Base-by-base conservation (phyloP, 2,329 filamentous ascomycete genomes). In the Colletotrichum musicola region DNA sequence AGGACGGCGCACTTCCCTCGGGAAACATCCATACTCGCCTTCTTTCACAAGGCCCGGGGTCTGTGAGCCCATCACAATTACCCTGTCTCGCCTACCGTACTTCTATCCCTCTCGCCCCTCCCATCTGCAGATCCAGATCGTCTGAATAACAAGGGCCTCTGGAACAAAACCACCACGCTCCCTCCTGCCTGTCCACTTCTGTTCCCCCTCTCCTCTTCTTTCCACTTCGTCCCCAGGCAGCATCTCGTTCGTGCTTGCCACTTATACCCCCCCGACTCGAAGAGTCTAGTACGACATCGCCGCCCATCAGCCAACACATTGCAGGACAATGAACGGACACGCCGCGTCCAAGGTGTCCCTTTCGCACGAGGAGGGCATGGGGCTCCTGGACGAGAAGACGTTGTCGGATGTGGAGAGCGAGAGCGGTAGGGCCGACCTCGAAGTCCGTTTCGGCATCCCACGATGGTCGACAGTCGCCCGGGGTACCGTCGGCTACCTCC, bases 341-440 rank as follows among this genome's bases (percentile, higher is more conserved):
- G 77, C 77, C 65, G 70, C 75, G 22, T 77, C 76, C n/a, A 76
- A 74, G 57, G 73, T 75, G 68, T 77, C 78, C 40, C 75, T 78
- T 69, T 77, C 77, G 58, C 68, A 80, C 59, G 82, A 85, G 75
- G 84, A 86, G 77, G 84, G 81, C 72, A 75, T 81, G 62, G 76
- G 77, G 14, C 76, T 86, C 40, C 75, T 85, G 38, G 81, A 85
- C n/a, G 81, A 84, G 60, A 81, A 79, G 68, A 77, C 78, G 16
- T 62, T 78, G 20, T 83, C 82, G 13, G 84, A 86, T 60, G 73
- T 77, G 50, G 83, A 85, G 57, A 84, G 81, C 73, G 83, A 81
- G 27, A 74, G 69, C 68, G 80, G 79, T 64, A 75, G 77, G 62
- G 74, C 76, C 62, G 81, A 84, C 42, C 69, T 80, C 64, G 80